Base-by-base conservation (phyloP, 2,329 filamentous ascomycete species). In the Hirsutella rhossiliensis region DNA sequence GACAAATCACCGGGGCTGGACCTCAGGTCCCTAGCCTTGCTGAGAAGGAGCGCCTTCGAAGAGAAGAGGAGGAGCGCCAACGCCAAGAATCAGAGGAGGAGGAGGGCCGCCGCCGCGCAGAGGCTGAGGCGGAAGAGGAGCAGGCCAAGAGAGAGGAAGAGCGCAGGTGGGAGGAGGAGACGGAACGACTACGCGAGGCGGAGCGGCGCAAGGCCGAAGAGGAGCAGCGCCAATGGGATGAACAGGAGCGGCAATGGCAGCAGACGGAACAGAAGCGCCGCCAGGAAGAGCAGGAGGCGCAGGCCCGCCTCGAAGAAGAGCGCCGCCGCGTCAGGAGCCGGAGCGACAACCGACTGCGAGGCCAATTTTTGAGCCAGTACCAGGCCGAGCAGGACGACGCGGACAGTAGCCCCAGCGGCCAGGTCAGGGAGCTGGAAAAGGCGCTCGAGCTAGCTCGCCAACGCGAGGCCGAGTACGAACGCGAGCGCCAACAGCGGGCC, bases 291-390 rank as follows among this genome's bases (percentile, higher is more conserved):
- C 76, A 76, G 30, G 84, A 84, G 50, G 77, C 80, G 3, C 82
- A 88, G 54, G 75, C 76, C 11, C 74, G 73, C 36, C 61, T 88
- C 29, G 76, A 77, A 41, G 71, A 81, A 46, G 84, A 90, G 56
- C 76, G 83, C 40, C 71, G 72, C 53, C 71, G 76, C 46, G 71
- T 76, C 45, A 74, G 78, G 47, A 74, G 70, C 39, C 73, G 77
- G 48, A 82, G 76, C 55, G 81, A 88, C 53, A 71, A 73, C 32
- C 77, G 81, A 48, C 69, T 95, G 19, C 82, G 81, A 47, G 88
- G 88, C 3, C 88, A 95, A 57, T 89, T 82, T 54, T 73, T 94
- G 42, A 90, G 85, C 56, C 84, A 95, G 58, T 94, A 95, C 59
- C 83, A 87, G 59, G 79, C 82, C 18, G 81, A 87, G 52, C 79